These are phyloP conservation scores for Schwanniomyces etchellsii DNA, from an alignment of 1,139 yeast genomes.

Conservation along the genomic window DNA sequence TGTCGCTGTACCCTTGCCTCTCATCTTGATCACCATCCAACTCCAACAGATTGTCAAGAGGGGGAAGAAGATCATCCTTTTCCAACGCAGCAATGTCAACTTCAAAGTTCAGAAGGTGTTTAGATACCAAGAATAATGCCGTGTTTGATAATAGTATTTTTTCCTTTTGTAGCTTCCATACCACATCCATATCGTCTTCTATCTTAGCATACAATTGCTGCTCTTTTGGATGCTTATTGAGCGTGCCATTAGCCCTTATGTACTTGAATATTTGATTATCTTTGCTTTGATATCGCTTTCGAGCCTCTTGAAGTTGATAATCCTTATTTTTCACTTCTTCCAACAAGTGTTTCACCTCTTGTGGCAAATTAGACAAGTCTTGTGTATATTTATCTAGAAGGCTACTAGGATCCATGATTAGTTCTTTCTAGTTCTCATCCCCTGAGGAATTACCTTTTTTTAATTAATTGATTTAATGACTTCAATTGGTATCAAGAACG, in stretches of 20 bases:
- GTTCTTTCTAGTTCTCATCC: not conserved
- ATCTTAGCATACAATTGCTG: conserved; percentile 61
- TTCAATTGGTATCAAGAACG: too few relatives aligned
- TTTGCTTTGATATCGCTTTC: conserved; percentile 62
- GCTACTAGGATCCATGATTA: conserved; percentile 40
- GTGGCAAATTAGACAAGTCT: conserved; percentile 76
- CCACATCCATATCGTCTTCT: conserved; percentile 59
- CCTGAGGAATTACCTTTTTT: not conserved
- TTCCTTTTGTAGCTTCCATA: conserved; percentile 64
- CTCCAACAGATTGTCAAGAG: conserved; percentile 30
- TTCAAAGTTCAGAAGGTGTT: conserved; percentile 69
- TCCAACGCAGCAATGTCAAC: conserved; percentile 72
- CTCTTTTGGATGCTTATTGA: conserved; percentile 81
- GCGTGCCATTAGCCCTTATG: conserved; percentile 78
- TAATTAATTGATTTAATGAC: not conserved
- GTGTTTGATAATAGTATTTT: conserved; percentile 80
- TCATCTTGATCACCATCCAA: conserved; percentile 8
- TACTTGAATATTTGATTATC: conserved; percentile 80
- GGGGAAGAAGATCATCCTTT: conserved; percentile 73
- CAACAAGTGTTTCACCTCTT: conserved; percentile 74
- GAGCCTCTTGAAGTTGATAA: conserved; percentile 55
- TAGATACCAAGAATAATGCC: conserved; percentile 68
- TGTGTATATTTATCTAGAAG: conserved; percentile 46
- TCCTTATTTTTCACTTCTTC: conserved; percentile 79
- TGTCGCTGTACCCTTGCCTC: conserved; percentile 17